Percentiles rank a stretch among this genome's conserved stretches.
phyloP scores from a whole-genome alignment of 148 eudicot species.

The Amaranthus hypochondriacus region DNA sequence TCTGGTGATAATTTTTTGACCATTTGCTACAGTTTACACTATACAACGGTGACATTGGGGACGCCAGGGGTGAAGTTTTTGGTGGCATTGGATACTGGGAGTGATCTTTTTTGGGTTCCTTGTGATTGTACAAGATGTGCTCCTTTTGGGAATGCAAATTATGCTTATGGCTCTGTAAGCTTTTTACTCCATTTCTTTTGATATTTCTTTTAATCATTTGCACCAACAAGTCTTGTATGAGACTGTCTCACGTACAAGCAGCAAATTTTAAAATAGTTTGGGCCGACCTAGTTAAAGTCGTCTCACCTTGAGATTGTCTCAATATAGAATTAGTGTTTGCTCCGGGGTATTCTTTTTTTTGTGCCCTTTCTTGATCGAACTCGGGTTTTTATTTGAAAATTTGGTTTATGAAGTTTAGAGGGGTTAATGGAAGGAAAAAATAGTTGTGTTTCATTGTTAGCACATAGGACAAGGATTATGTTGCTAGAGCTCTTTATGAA shows the following conservation, averaged over 20 bases:
- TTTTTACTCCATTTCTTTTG: background rate
- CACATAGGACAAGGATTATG: background rate
- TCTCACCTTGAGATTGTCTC: too few relatives aligned
- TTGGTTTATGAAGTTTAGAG: background rate
- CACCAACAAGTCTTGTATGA: too few relatives aligned
- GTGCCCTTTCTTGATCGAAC: background rate
- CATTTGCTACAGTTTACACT: constrained; percentile 60
- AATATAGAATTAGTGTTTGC: too few relatives aligned
- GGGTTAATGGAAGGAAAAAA: background rate
- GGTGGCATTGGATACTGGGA: constrained; percentile 96
- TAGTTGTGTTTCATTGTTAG: background rate
- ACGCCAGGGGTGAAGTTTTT: constrained; percentile 81
- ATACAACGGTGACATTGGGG: constrained; percentile 81
- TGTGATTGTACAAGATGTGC: constrained; percentile 84
- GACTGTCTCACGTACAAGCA: too few relatives aligned
- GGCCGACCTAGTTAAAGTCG: too few relatives aligned
- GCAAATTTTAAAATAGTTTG: too few relatives aligned
- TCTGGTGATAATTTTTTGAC: background rate
- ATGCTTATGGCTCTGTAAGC: constrained; percentile 62
- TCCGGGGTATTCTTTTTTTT: background rate
- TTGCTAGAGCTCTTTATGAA: background rate
- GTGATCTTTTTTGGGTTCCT: constrained; percentile 97
- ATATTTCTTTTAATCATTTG: background rate
- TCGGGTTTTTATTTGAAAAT: background rate
- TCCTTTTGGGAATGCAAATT: constrained; percentile 45